Evolutionary conservation across 257 asterid genomes (phyloP).

Genomic region (Fraxinus anomala): DNA sequence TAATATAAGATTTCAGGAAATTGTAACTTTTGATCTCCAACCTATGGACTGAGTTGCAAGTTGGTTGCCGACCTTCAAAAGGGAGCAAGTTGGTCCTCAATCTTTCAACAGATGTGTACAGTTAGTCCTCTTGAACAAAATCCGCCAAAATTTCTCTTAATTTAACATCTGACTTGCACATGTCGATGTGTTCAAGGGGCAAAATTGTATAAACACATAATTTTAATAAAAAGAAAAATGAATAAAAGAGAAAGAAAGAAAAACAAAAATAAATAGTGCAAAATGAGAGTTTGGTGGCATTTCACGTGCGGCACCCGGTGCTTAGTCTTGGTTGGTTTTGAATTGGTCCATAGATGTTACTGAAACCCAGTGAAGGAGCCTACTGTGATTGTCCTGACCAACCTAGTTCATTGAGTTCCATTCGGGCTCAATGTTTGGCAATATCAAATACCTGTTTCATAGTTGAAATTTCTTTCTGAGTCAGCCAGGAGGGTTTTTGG

Average conservation of each 20-base stretch:
- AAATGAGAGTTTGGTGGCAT: neutral
- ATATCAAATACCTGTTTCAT: neutral
- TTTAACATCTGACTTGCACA: neutral
- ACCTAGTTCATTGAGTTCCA: neutral
- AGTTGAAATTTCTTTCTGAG: neutral
- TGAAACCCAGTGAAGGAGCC: neutral
- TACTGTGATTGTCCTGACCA: neutral
- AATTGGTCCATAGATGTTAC: neutral
- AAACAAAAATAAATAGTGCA: neutral
- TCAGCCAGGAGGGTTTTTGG: neutral
- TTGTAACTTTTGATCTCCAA: neutral
- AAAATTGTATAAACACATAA: neutral
- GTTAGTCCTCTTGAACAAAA: neutral
- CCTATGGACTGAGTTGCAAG: neutral
- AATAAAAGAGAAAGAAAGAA: neutral
- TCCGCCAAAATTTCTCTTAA: neutral
- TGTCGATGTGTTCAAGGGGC: neutral
- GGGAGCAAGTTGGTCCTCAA: neutral
- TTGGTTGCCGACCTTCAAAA: neutral
- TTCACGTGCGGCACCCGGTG: neutral
- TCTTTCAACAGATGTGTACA: neutral
- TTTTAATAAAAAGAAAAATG: neutral
- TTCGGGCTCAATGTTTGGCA: neutral
- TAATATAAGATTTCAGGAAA: neutral
- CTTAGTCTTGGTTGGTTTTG: neutral